These are phyloP conservation scores for Fusarium brachygibbosum DNA, from an alignment of 2,329 filamentous ascomycete genomes.

Conservation along the genomic window DNA sequence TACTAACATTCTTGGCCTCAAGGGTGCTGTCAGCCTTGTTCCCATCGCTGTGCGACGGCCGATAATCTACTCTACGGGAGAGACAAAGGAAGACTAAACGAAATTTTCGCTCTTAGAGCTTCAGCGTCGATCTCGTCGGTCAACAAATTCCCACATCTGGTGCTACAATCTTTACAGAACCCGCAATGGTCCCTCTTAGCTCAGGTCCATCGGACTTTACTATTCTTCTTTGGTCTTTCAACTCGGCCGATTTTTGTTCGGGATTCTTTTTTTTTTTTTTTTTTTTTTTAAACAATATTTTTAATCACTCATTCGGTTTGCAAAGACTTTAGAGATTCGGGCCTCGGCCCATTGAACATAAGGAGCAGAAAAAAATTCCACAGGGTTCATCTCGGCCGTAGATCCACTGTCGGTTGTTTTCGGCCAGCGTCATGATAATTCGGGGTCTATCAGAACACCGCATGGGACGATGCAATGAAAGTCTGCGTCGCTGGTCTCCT, in stretches of 20 bases:
- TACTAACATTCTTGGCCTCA: conserved; percentile 1
- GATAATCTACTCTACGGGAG: background rate
- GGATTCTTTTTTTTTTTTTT: background rate
- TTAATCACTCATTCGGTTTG: conserved; percentile 32
- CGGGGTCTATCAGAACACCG: conserved; percentile 27
- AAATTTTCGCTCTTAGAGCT: conserved; percentile 30
- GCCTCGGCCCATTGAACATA: conserved; percentile 9
- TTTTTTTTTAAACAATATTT: background rate
- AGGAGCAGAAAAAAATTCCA: conserved; percentile 2
- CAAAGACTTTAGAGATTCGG: background rate
- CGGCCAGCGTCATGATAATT: conserved; percentile 40
- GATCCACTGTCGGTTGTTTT: conserved; percentile 45
- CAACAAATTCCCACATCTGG: conserved; percentile 30
- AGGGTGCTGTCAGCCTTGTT: conserved; percentile 2
- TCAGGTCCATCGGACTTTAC: conserved; percentile 8
- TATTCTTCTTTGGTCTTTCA: conserved; percentile 23
- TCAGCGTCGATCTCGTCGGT: conserved; percentile 12
- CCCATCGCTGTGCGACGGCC: background rate
- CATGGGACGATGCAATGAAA: conserved; percentile 38
- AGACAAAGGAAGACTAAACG: conserved; percentile 23
- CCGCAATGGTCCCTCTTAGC: conserved; percentile 36
- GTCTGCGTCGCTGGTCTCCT: conserved; percentile 34
- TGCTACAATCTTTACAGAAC: conserved; percentile 29
- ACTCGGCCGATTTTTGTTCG: conserved; percentile 15
- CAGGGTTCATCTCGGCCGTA: conserved; percentile 10